Evolutionary conservation across 2,329 filamentous ascomycete genomes (phyloP).

Genomic region (Talaromyces sp.): DNA sequence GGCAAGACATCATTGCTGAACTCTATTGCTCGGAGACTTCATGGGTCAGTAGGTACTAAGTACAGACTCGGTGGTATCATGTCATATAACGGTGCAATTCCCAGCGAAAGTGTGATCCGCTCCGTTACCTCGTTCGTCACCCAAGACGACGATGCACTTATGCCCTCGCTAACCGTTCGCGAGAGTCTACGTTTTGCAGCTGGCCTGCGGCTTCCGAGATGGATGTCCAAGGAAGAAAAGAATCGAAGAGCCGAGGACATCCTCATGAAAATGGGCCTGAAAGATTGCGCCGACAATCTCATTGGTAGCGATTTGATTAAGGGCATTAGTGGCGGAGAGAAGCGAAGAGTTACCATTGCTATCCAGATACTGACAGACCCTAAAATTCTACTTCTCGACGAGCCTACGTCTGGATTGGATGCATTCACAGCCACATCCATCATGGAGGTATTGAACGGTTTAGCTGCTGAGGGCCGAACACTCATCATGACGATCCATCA

Average conservation of each 20-base stretch:
- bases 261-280: conserved; percentile 70
- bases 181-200: conserved; percentile 71
- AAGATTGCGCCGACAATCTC: conserved; percentile 72
- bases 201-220: conserved; percentile 65
- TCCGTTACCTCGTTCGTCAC: conserved; percentile 74
- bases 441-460: conserved; percentile 66
- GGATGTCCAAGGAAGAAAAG: conserved; percentile 68
- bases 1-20: conserved; percentile 75
- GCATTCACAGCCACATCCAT: conserved; percentile 76
- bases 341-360: conserved; percentile 72
- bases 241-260: conserved; percentile 66
- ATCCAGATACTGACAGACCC: conserved; percentile 75
- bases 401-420: conserved; percentile 73
- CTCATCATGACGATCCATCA: conserved; percentile 76
- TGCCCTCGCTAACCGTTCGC: conserved; percentile 71
- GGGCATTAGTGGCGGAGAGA: conserved; percentile 76
- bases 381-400: conserved; percentile 68
- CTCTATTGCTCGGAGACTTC: conserved; percentile 66
- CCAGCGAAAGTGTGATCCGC: conserved; percentile 65
- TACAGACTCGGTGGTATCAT: conserved; percentile 63
- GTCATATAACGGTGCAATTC: conserved; percentile 66
- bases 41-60: conserved; percentile 58
- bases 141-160: conserved; percentile 71
- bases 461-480: conserved; percentile 71
- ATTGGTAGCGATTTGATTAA: conserved; percentile 71